Evolutionary conservation across 371 early-diverging fungal species (phyloP), one percentile per base, ranked within the genome.

Genomic region (Nematocida parisii): DNA sequence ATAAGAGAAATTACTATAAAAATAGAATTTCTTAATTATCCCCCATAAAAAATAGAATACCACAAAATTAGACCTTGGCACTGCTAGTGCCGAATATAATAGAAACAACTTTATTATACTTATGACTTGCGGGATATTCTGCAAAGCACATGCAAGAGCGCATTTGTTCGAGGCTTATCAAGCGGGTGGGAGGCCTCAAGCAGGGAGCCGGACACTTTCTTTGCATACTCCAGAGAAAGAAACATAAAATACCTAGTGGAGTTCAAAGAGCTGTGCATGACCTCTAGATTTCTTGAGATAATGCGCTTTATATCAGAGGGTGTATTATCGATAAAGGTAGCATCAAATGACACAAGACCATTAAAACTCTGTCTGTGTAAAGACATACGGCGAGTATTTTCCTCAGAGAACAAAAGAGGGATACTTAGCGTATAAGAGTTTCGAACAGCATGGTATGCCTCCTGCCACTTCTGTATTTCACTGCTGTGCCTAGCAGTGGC

Each of bases 401-500:
- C 80, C 55, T 71, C 70, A 6, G 56, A 7, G 22, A 39, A 7
- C 9, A 20, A 45, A 7, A 67, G 46, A 70, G 80, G 80, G 1
- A 77, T 20, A 46, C 9, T n/a, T 5, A 70, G 20, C 5, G 24
- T 58, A 45, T 77, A 77, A 15, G 57, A 7, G 15, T 18, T 5
- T 13, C 20, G 56, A 5, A 71, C 13, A 39, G 13, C n/a, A 7
- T 44, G 13, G 57, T 77, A 77, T 5, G 45, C 39, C 7, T 15
- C 58, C 39, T 70, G 52, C 80, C 80, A 77, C 45, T 77, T 77
- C 45, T 77, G 71, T 77, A 77, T 77, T 56, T 77, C 80, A 11
- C 0, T 33, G 18, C 22, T 50, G 61, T 47, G 42, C 27, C 39
- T 42, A 18, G 13, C 13, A 4, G 24, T 46, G 7, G 70, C 80